A percentile compares a stretch with the other conserved stretches of the same genome.
Evolutionary conservation across 176 grass and related monocot genomes (phyloP).

Genomic region (Rhipidocladum racemiflorum): DNA sequence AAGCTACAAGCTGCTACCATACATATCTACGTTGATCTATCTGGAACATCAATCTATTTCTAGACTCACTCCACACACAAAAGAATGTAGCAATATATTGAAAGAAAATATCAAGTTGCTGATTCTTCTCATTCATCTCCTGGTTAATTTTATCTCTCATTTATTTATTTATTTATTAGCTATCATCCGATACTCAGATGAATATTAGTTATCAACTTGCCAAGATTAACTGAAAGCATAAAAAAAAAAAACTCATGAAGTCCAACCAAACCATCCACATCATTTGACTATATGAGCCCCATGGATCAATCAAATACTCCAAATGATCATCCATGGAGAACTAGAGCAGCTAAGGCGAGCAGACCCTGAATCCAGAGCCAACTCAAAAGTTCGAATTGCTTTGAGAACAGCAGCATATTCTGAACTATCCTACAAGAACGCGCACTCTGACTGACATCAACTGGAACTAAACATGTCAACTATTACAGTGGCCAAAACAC

Average conservation of each 20-base stretch:
- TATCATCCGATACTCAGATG: not conserved
- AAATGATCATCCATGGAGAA: not conserved
- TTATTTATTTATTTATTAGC: not conserved
- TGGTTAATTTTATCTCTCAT: not conserved
- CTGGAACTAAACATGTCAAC: not conserved
- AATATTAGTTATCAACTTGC: constrained; percentile 1
- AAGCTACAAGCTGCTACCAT: not conserved
- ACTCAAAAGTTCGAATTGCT: not conserved
- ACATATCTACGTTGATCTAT: not conserved
- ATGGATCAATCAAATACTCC: not conserved
- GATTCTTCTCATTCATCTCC: not conserved
- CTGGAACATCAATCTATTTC: not conserved
- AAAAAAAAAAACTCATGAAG: constrained; percentile 1
- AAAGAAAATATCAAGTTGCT: not conserved
- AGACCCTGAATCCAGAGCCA: not conserved
- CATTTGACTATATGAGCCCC: not conserved
- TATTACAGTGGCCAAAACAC: not conserved
- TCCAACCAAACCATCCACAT: constrained; percentile 2
- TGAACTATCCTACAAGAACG: not conserved
- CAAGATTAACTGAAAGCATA: not conserved
- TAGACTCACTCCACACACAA: not conserved
- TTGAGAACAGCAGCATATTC: constrained; percentile 10
- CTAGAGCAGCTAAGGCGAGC: not conserved
- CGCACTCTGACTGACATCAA: not conserved
- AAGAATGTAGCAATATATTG: not conserved